Conservation (phyloP, 2,329 filamentous ascomycete species). For the Thyridium curvatum region DNA sequence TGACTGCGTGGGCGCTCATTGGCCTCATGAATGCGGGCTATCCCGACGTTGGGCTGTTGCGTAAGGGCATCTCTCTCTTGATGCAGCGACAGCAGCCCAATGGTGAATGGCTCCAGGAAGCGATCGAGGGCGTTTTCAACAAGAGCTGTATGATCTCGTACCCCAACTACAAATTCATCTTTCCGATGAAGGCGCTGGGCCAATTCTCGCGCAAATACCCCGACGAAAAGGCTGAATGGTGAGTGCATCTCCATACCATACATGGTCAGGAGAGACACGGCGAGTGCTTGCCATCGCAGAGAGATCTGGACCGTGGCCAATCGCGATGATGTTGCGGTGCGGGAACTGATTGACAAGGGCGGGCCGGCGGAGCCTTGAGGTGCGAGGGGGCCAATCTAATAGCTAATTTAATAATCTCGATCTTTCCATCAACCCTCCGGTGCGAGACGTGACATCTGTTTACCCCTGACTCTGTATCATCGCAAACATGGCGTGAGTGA, state of each 20-base stretch:
- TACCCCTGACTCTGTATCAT: too few relatives aligned
- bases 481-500: too few relatives aligned
- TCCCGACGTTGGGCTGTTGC: constrained; percentile 65
- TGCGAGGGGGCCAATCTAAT: too few relatives aligned
- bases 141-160: constrained; percentile 99
- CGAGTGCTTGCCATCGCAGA: too few relatives aligned
- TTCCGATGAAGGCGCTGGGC: constrained; percentile 87
- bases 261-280: too few relatives aligned
- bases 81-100: constrained; percentile 81
- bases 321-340: too few relatives aligned
- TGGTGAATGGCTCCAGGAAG: constrained; percentile 92
- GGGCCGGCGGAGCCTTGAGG: too few relatives aligned
- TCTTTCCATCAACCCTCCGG: too few relatives aligned
- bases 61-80: constrained; percentile 72
- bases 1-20: constrained; percentile 87
- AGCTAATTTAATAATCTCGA: constrained; percentile 1
- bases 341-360: too few relatives aligned
- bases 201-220: constrained; percentile 75
- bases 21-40: constrained; percentile 78
- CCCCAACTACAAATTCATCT: constrained; percentile 97
- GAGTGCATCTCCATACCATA: background rate
- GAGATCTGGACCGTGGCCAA: too few relatives aligned
- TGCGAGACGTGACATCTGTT: too few relatives aligned
- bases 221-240: constrained; percentile 45
- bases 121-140: constrained; percentile 97